phyloP scores from a whole-genome alignment of 305 asterid genomes.

The Coffea humblotiana region DNA sequence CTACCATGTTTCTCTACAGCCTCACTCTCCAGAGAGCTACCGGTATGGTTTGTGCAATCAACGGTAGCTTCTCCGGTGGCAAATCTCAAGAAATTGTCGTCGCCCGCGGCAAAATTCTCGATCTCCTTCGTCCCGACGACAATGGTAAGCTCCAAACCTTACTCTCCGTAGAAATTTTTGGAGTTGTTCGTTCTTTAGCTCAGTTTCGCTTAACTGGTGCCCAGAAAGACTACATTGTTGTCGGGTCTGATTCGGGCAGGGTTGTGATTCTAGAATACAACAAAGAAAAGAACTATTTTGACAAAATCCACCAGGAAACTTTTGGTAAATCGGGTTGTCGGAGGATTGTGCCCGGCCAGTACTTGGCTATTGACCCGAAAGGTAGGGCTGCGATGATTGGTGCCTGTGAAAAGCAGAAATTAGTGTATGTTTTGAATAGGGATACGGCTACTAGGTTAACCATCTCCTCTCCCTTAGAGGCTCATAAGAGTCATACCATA shows the following conservation, averaged over 20 bases:
- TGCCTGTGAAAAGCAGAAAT: slow-evolving; percentile 98
- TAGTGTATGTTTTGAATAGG: slow-evolving; percentile 94
- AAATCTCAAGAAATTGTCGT: slow-evolving; percentile 84
- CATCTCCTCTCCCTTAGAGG: slow-evolving; percentile 91
- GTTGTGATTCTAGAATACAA: slow-evolving; percentile 84
- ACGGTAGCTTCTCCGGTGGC: slow-evolving; percentile 94
- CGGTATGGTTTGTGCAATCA: slow-evolving; percentile 82
- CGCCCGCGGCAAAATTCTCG: slow-evolving; percentile 92
- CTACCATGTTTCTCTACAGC: slow-evolving; percentile 78
- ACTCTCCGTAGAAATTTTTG: slow-evolving; percentile 85
- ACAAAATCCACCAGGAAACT: slow-evolving; percentile 89
- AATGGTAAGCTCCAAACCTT: slow-evolving; percentile 89
- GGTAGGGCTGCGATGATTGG: slow-evolving; percentile 99
- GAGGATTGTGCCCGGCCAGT: slow-evolving; percentile 95
- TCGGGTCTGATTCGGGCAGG: slow-evolving; percentile 96
- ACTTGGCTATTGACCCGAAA: slow-evolving; percentile 90
- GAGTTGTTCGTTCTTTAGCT: slow-evolving; percentile 87
- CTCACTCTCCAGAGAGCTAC: slow-evolving; percentile 90
- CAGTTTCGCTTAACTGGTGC: slow-evolving; percentile 97
- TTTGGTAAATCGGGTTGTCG: slow-evolving; percentile 98
- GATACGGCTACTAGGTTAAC: slow-evolving; percentile 96
- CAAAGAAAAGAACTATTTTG: slow-evolving; percentile 78
- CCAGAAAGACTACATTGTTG: slow-evolving; percentile 87
- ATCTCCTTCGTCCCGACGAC: slow-evolving; percentile 94
- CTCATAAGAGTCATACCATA: slow-evolving; percentile 89